A percentile compares a stretch with the other conserved stretches of the same genome.
phyloP scores from a whole-genome alignment of 164 flowering plant species.

The Pachysandra terminalis region DNA sequence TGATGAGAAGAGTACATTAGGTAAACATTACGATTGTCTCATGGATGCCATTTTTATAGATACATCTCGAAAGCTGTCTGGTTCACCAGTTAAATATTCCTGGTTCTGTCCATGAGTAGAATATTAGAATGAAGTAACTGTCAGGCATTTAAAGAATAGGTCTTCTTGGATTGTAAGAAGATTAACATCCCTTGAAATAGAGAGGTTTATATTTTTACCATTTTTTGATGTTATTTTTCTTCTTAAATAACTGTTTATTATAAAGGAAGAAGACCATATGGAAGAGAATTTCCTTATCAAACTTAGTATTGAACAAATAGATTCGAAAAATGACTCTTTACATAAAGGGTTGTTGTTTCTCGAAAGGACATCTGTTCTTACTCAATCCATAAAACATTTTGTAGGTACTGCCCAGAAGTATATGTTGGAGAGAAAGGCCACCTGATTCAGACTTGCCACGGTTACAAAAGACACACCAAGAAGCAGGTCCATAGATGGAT shows the following conservation, averaged over 20 bases:
- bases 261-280: neutral
- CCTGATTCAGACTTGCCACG: conserved; percentile 61
- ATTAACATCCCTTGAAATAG: too few species aligned
- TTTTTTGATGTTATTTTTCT: too few species aligned
- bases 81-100: too few species aligned
- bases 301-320: neutral
- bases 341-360: neutral
- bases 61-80: too few species aligned
- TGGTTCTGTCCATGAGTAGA: too few species aligned
- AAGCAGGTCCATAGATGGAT: conserved; percentile 65
- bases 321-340: neutral
- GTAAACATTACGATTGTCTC: neutral
- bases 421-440: conserved; percentile 77
- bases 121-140: too few species aligned
- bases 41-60: neutral
- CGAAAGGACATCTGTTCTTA: neutral
- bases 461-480: conserved; percentile 45
- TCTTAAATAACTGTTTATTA: too few species aligned
- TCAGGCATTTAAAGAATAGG: too few species aligned
- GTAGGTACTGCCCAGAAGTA: conserved; percentile 85
- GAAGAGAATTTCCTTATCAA: neutral
- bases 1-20: neutral
- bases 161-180: too few species aligned
- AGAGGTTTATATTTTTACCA: too few species aligned
- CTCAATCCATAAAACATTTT: conserved; percentile 7